phyloP scores from a whole-genome alignment of 371 early-diverging fungal species.

The Lichtheimia ornata region DNA sequence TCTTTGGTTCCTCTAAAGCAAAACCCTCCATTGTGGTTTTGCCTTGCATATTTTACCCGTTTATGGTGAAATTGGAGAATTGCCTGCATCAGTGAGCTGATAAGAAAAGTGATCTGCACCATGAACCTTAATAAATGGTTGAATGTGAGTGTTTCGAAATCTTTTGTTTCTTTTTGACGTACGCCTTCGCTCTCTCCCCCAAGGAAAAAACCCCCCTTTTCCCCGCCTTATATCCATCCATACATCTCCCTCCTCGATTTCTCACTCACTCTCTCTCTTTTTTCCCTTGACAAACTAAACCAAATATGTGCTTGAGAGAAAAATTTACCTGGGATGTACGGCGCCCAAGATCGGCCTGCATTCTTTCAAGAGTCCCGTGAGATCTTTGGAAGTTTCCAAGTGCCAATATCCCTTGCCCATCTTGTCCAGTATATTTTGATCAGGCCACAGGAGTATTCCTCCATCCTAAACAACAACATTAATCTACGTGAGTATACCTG shows the following conservation, averaged over 20 bases:
- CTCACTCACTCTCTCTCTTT: no score
- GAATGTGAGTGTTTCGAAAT: no score
- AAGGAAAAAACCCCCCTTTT: no score
- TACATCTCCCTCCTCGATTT: no score
- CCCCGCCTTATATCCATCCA: no score
- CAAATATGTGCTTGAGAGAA: neutral
- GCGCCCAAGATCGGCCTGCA: neutral
- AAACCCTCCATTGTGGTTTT: conserved; percentile 9
- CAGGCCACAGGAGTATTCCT: neutral
- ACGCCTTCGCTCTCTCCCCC: no score
- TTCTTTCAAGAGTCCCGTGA: conserved; percentile 2
- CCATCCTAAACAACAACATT: neutral
- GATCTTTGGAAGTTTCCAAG: neutral
- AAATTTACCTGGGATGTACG: neutral
- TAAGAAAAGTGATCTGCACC: conserved; percentile 10
- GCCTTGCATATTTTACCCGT: conserved; percentile 13
- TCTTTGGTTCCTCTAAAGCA: no score
- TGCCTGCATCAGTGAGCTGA: conserved; percentile 10
- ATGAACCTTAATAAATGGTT: conserved; percentile 1
- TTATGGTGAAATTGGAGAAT: conserved; percentile 16
- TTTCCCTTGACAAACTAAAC: no score
- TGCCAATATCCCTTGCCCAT: neutral
- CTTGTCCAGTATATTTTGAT: neutral
- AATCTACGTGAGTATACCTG: neutral
- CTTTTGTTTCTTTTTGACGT: no score